phyloP scores from a whole-genome alignment of 129 eudicot species.

The Flaveria sonorensis region DNA sequence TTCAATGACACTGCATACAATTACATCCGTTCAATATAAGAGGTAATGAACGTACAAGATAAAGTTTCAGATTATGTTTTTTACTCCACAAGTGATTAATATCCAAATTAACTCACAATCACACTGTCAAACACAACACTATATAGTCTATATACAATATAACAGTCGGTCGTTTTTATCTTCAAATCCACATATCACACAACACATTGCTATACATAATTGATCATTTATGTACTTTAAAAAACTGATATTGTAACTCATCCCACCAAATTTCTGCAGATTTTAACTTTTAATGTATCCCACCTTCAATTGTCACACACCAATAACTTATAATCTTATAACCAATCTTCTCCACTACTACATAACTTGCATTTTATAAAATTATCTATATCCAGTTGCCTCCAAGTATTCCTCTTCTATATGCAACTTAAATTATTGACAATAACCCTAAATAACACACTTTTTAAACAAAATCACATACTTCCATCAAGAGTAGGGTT shows the following conservation, averaged over 20 bases:
- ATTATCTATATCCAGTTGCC: neutral
- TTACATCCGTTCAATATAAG: neutral
- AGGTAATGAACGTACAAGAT: neutral
- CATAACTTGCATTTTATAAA: neutral
- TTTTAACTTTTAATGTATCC: neutral
- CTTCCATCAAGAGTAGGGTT: slow-evolving; percentile 28
- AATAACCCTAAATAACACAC: neutral
- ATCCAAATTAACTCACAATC: slow-evolving; percentile 10
- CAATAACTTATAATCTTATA: neutral
- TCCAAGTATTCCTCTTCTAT: neutral
- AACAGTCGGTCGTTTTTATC: neutral
- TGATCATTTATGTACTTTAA: neutral
- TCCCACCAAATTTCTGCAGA: neutral
- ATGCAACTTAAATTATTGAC: neutral
- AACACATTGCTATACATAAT: neutral
- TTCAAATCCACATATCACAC: neutral
- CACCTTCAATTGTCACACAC: neutral
- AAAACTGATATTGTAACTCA: neutral
- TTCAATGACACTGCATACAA: slow-evolving; percentile 70
- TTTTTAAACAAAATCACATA: neutral
- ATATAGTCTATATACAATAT: neutral
- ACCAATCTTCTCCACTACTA: slow-evolving; percentile 1
- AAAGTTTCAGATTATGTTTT: neutral
- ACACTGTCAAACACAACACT: neutral
- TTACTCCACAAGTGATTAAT: slow-evolving; percentile 4